These are phyloP conservation scores for Picochlorum sp. DNA, from an alignment of 139 green algal species.

Conservation along the genomic window DNA sequence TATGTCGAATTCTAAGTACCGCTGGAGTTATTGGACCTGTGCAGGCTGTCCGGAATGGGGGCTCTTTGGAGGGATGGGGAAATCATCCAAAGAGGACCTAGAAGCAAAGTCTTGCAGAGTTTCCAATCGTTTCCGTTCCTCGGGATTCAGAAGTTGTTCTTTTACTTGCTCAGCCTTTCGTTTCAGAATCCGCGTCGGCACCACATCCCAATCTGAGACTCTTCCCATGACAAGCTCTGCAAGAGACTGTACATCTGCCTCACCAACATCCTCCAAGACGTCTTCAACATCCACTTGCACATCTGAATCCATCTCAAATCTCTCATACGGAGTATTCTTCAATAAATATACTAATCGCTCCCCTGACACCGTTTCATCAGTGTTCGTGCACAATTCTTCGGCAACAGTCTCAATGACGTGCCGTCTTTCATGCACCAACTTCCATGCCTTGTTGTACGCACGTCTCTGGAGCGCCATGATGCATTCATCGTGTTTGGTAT, in stretches of 20 bases:
- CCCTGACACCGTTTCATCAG: slow-evolving; percentile 37
- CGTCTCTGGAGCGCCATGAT: slow-evolving; percentile 37
- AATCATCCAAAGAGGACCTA: neutral
- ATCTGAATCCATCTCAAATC: neutral
- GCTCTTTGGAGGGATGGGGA: slow-evolving; percentile 1
- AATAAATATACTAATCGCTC: slow-evolving; percentile 38
- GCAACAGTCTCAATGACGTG: slow-evolving; percentile 35
- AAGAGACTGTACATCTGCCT: slow-evolving; percentile 12
- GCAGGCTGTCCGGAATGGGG: no score
- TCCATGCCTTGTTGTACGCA: slow-evolving; percentile 26
- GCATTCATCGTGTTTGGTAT: slow-evolving; percentile 10
- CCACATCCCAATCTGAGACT: slow-evolving; percentile 30
- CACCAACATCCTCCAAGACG: slow-evolving; percentile 2
- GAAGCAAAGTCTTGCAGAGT: neutral
- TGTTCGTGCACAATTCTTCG: slow-evolving; percentile 24
- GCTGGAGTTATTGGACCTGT: no score
- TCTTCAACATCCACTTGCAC: neutral
- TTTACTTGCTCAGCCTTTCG: slow-evolving; percentile 24
- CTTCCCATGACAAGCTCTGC: slow-evolving; percentile 47
- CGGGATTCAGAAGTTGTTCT: slow-evolving; percentile 26
- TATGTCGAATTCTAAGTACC: no score
- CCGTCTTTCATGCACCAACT: slow-evolving; percentile 21
- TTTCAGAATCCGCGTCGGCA: slow-evolving; percentile 8
- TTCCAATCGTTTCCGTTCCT: slow-evolving; percentile 20
- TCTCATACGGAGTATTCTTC: slow-evolving; percentile 1